Conservation (phyloP, 176 grass and related monocot species). For the Zizania latifolia region DNA sequence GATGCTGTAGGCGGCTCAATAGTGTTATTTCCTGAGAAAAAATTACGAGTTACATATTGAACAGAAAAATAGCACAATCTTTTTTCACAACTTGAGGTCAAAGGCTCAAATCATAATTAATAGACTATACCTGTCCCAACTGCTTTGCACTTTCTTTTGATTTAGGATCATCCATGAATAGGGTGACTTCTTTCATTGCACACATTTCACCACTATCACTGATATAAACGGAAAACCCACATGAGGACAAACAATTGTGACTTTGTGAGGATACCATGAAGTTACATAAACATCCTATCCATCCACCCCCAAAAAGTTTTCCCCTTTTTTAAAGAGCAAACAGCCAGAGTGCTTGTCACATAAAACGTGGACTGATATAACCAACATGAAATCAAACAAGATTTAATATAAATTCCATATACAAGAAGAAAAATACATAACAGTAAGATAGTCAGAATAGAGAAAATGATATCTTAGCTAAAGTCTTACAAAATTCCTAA, state of each 20-base stretch:
- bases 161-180: conserved; percentile 94
- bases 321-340: too few species aligned
- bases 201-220: conserved; percentile 99
- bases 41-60: neutral
- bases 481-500: conserved; percentile 2
- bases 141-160: conserved; percentile 96
- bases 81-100: neutral
- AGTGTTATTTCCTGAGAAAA: conserved; percentile 89
- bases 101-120: conserved; percentile 1
- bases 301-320: neutral
- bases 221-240: conserved; percentile 20
- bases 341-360: neutral
- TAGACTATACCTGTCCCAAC: conserved; percentile 65
- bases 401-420: neutral
- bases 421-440: neutral
- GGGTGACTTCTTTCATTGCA: conserved; percentile 98
- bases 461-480: conserved; percentile 4
- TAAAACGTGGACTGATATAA: neutral
- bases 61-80: conserved; percentile 12
- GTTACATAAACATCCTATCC: neutral
- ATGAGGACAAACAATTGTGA: conserved; percentile 5
- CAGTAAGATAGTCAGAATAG: neutral
- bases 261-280: conserved; percentile 2
- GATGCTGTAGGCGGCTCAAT: conserved; percentile 87
- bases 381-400: neutral